These are phyloP conservation scores for Exophiala viscosa DNA, from an alignment of 2,329 filamentous ascomycete species.

Conservation along the genomic window DNA sequence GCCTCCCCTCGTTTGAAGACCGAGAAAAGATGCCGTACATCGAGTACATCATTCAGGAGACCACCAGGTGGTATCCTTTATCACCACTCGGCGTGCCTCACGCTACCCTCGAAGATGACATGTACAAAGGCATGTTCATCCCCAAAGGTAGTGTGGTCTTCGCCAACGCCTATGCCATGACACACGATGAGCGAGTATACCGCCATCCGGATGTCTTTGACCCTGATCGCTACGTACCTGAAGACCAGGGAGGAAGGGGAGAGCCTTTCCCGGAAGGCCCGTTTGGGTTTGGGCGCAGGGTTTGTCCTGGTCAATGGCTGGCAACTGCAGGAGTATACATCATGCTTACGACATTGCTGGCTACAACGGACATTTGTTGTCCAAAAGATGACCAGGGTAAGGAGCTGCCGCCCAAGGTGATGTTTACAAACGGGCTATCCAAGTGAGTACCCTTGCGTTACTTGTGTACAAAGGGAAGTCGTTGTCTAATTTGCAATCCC, in stretches of 20 bases:
- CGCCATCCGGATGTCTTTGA: slow-evolving; percentile 38
- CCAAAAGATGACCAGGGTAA: slow-evolving; percentile 38
- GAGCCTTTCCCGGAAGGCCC: slow-evolving; percentile 46
- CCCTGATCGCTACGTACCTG: slow-evolving; percentile 41
- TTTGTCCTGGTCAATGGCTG: slow-evolving; percentile 39
- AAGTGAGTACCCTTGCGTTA: not conserved
- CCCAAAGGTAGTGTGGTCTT: slow-evolving; percentile 20
- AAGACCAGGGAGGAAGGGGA: slow-evolving; percentile 28
- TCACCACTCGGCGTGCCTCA: slow-evolving; percentile 37
- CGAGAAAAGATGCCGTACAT: slow-evolving; percentile 50
- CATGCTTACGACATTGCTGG: slow-evolving; percentile 52
- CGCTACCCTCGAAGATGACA: slow-evolving; percentile 18
- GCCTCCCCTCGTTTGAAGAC: slow-evolving; percentile 50
- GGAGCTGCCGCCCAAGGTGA: slow-evolving; percentile 28
- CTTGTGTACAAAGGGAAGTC: no score
- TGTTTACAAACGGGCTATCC: slow-evolving; percentile 3
- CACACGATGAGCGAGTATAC: slow-evolving; percentile 38
- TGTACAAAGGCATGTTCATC: slow-evolving; percentile 22
- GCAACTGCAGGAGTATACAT: slow-evolving; percentile 43
- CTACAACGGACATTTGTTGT: slow-evolving; percentile 12
- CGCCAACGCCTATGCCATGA: slow-evolving; percentile 15
- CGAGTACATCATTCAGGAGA: slow-evolving; percentile 36
- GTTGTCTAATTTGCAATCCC: not conserved
- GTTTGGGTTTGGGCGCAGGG: slow-evolving; percentile 55
- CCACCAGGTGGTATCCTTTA: slow-evolving; percentile 39